A percentile compares a stretch with the other conserved stretches of the same genome.
phyloP scores from a whole-genome alignment of 202 grass and related monocot genomes.

The Cymbopogon flexuosus region DNA sequence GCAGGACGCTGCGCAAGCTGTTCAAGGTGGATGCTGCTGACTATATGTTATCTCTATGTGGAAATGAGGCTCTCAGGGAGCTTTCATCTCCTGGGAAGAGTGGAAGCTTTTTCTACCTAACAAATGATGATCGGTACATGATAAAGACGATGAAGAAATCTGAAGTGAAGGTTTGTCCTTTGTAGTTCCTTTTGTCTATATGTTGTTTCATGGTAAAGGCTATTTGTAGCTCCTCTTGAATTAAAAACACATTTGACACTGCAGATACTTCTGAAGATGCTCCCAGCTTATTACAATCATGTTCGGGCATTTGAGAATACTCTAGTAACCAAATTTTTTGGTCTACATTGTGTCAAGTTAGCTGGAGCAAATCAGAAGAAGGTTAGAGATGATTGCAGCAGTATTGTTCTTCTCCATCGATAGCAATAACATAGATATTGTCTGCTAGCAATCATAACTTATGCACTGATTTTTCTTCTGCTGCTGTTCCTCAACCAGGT shows the following conservation, averaged over 20 bases:
- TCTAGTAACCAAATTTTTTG: slow-evolving; percentile 89
- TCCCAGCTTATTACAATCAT: slow-evolving; percentile 95
- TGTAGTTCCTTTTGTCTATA: neutral
- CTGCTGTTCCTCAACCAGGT: slow-evolving; percentile 50
- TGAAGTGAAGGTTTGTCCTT: slow-evolving; percentile 86
- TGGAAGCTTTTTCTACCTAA: slow-evolving; percentile 97
- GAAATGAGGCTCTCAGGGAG: slow-evolving; percentile 83
- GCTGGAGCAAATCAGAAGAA: slow-evolving; percentile 90
- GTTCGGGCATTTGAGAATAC: slow-evolving; percentile 82
- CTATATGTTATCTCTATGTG: slow-evolving; percentile 97
- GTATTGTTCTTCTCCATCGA: slow-evolving; percentile 26
- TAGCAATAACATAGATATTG: neutral
- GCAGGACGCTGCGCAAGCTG: slow-evolving; percentile 79
- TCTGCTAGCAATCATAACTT: neutral
- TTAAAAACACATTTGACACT: slow-evolving; percentile 21
- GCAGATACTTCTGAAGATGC: slow-evolving; percentile 98
- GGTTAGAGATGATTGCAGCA: slow-evolving; percentile 51
- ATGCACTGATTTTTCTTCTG: slow-evolving; percentile 22
- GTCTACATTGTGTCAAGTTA: slow-evolving; percentile 92
- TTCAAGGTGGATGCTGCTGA: slow-evolving; percentile 97
- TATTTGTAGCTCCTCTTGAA: slow-evolving; percentile 10
- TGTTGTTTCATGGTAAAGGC: slow-evolving; percentile 11
- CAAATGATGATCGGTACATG: slow-evolving; percentile 90
- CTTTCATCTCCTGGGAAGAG: slow-evolving; percentile 98
- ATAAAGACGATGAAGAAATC: slow-evolving; percentile 99